These are phyloP conservation scores for Rhynchosporium graminicola DNA, from an alignment of 2,329 filamentous ascomycete genomes.

Conservation along the genomic window DNA sequence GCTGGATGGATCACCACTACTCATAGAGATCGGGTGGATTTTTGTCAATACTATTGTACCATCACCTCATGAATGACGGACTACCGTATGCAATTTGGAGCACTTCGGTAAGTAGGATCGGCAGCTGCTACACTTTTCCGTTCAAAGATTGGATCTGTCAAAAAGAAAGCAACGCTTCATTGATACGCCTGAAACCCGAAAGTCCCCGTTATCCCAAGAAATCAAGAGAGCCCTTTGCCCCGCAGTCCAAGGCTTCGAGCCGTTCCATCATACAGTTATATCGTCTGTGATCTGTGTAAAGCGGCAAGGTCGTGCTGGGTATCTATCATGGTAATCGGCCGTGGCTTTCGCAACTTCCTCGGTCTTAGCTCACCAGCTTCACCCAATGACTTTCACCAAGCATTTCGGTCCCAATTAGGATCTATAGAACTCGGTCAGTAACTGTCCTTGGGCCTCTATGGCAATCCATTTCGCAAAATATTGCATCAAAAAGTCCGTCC, in stretches of 20 bases:
- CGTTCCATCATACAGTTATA: slow-evolving; percentile 28
- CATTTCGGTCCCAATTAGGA: slow-evolving; percentile 88
- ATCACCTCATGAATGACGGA: slow-evolving; percentile 3
- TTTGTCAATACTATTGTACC: slow-evolving; percentile 16
- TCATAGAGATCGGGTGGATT: slow-evolving; percentile 12
- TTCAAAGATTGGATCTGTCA: slow-evolving; percentile 7
- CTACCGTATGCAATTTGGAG: slow-evolving; percentile 12
- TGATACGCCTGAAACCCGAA: slow-evolving; percentile 20
- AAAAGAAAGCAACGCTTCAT: slow-evolving; percentile 28
- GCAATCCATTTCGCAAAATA: not conserved
- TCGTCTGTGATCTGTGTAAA: slow-evolving; percentile 33
- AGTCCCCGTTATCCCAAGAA: slow-evolving; percentile 23
- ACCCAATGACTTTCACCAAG: slow-evolving; percentile 61
- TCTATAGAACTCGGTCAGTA: slow-evolving; percentile 49
- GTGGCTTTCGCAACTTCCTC: slow-evolving; percentile 49
- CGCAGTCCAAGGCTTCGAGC: slow-evolving; percentile 6
- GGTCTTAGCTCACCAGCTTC: slow-evolving; percentile 38
- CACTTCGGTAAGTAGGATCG: slow-evolving; percentile 14
- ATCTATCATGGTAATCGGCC: slow-evolving; percentile 33
- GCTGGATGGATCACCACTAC: slow-evolving; percentile 15
- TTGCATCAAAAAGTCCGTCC: not conserved
- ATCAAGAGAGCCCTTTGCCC: slow-evolving; percentile 19
- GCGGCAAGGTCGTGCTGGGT: slow-evolving; percentile 31
- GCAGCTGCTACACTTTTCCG: slow-evolving; percentile 24
- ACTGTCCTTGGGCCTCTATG: not conserved